Percentiles rank a stretch among this genome's conserved stretches.
phyloP scores from a whole-genome alignment of 306 rosid genomes.

The Lathyrus tuberosus region DNA sequence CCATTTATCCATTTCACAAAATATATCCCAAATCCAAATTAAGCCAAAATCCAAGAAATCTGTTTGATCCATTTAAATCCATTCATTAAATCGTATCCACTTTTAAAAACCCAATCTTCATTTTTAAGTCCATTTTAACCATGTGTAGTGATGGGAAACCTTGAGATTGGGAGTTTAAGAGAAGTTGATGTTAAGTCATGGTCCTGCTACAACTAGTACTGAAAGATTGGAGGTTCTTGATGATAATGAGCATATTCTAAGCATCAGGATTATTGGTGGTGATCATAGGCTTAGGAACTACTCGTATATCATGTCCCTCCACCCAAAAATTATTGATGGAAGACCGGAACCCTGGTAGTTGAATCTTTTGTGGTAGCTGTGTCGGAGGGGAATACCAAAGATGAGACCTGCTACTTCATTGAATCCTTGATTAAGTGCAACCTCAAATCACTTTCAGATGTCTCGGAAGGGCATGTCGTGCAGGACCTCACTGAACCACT shows the following conservation, averaged over 20 bases:
- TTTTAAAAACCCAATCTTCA: too few species aligned
- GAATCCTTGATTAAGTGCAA: constrained; percentile 95
- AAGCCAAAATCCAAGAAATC: too few species aligned
- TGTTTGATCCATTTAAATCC: too few species aligned
- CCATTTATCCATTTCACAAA: too few species aligned
- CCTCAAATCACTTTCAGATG: constrained; percentile 91
- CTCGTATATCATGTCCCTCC: constrained; percentile 84
- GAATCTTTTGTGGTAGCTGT: constrained; percentile 97
- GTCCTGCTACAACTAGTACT: constrained; percentile 92
- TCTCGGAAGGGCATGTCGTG: constrained; percentile 89
- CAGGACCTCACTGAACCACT: constrained; percentile 89
- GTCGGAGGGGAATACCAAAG: constrained; percentile 95
- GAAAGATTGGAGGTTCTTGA: constrained; percentile 93
- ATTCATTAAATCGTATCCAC: too few species aligned
- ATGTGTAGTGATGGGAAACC: constrained; percentile 85
- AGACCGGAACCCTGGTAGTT: constrained; percentile 91
- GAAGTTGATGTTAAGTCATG: constrained; percentile 94
- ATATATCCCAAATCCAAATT: too few species aligned
- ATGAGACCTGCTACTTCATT: constrained; percentile 90
- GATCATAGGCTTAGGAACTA: constrained; percentile 96
- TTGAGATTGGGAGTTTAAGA: constrained; percentile 88
- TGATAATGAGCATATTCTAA: constrained; percentile 79
- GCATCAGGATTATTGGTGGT: constrained; percentile 84
- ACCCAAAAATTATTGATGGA: constrained; percentile 85
- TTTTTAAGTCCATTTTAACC: too few species aligned